These are phyloP conservation scores for Hevea brasiliensis DNA, from an alignment of 345 rosid species.

Conservation along the genomic window DNA sequence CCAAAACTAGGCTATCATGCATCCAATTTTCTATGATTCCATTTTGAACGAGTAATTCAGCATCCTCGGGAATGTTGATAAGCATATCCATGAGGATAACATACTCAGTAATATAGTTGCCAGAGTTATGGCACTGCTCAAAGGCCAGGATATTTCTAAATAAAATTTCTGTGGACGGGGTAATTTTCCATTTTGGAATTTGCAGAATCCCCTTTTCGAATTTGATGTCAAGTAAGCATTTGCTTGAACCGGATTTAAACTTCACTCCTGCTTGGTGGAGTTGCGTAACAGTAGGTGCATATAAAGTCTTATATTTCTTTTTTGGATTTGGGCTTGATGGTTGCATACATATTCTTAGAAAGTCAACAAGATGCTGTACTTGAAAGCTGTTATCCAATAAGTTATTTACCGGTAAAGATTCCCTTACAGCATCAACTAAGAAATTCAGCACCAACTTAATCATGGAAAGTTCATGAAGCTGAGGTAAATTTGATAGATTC, in stretches of 20 bases:
- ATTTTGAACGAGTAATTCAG: background rate
- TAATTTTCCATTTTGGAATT: constrained; percentile 9
- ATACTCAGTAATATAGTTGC: background rate
- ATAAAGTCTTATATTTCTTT: background rate
- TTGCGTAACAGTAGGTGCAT: background rate
- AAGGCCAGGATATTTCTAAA: constrained; percentile 18
- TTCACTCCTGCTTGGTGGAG: constrained; percentile 23
- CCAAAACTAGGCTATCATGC: background rate
- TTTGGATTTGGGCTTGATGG: background rate
- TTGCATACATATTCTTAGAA: background rate
- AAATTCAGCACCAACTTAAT: background rate
- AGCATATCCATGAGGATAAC: background rate
- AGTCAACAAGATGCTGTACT: background rate
- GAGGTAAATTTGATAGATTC: background rate
- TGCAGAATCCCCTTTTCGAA: background rate
- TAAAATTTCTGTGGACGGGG: background rate
- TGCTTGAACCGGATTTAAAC: background rate
- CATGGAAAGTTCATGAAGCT: background rate
- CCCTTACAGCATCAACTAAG: too few species aligned
- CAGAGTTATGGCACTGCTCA: background rate
- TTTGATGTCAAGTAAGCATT: constrained; percentile 5
- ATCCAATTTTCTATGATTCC: background rate
- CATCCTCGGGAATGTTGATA: constrained; percentile 8
- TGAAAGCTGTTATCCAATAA: background rate
- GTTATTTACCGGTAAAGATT: background rate